Conservation (phyloP, 768 basidiomycete species). For the Leccinum longicurvipes region DNA sequence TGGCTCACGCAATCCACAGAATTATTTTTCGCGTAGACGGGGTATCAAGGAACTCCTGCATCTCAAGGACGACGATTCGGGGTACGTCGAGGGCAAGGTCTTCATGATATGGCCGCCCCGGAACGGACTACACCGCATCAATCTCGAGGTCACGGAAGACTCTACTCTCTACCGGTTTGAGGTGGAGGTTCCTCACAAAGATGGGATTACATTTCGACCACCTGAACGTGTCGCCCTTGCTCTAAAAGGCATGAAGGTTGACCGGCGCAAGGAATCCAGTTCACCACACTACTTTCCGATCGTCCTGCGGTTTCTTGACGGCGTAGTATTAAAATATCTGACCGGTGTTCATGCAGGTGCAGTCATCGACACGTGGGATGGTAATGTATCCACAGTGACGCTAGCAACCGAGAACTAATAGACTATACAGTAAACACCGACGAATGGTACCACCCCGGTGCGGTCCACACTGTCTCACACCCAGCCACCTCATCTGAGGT, state of each 20-base stretch:
- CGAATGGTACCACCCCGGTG: constrained; percentile 26
- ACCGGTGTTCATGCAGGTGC: constrained; percentile 26
- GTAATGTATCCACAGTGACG: constrained; percentile 21
- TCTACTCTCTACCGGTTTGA: constrained; percentile 33
- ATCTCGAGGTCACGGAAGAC: constrained; percentile 24
- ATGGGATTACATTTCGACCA: constrained; percentile 38
- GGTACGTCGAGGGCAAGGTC: constrained; percentile 41
- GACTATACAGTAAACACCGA: constrained; percentile 14
- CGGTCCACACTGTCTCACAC: constrained; percentile 12
- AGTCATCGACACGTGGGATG: constrained; percentile 40
- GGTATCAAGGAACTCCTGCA: constrained; percentile 33
- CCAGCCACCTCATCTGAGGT: constrained; percentile 3
- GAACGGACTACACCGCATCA: constrained; percentile 28
- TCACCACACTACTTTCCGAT: constrained; percentile 37
- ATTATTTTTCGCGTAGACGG: constrained; percentile 28
- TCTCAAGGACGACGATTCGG: constrained; percentile 29
- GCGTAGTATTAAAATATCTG: constrained; percentile 40
- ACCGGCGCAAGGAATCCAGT: constrained; percentile 25
- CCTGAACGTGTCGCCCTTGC: constrained; percentile 45
- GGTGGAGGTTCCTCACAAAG: constrained; percentile 34
- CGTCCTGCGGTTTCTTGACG: constrained; percentile 40
- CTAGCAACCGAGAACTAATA: background rate
- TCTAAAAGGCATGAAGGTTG: constrained; percentile 42
- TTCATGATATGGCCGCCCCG: constrained; percentile 45
- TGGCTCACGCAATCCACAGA: constrained; percentile 1